Percentiles rank a stretch among this genome's conserved stretches.
phyloP scores from a whole-genome alignment of 352 stramenopile species.

The Phytophthora litchii region DNA sequence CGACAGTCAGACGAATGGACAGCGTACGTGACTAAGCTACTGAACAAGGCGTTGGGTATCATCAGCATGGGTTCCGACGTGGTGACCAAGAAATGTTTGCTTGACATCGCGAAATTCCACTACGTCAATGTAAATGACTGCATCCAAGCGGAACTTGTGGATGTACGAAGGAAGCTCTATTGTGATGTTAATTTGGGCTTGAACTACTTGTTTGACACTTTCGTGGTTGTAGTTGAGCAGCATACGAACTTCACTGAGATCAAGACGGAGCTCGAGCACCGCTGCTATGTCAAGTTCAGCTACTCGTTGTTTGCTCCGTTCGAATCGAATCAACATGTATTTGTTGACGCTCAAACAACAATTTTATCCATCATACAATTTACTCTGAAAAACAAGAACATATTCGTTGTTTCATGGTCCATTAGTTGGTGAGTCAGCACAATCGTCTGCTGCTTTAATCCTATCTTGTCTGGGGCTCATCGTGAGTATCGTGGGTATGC shows the following conservation, averaged over 20 bases:
- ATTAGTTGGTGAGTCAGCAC: conserved; percentile 20
- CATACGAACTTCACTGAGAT: conserved; percentile 32
- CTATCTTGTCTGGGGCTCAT: conserved; percentile 18
- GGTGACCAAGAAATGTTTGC: conserved; percentile 19
- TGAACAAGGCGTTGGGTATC: conserved; percentile 14
- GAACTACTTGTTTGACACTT: not conserved
- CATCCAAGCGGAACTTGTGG: conserved; percentile 21
- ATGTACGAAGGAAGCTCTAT: conserved; percentile 15
- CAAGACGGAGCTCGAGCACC: conserved; percentile 23
- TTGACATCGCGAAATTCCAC: conserved; percentile 39
- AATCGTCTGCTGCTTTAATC: conserved; percentile 18
- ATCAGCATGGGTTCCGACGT: conserved; percentile 24
- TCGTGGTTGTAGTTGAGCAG: not conserved
- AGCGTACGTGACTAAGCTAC: conserved; percentile 32
- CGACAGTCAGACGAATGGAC: conserved; percentile 30
- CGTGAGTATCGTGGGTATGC: not conserved
- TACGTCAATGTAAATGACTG: conserved; percentile 40
- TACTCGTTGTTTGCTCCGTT: conserved; percentile 56
- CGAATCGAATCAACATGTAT: too few relatives aligned
- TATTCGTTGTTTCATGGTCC: conserved; percentile 18
- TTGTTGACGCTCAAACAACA: too few relatives aligned
- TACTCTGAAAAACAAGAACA: not conserved
- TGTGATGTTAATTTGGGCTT: too few relatives aligned
- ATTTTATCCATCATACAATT: too few relatives aligned
- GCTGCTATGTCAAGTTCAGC: conserved; percentile 58